Base-by-base conservation (phyloP, 331 rosid species). In the Quercus lobata region DNA sequence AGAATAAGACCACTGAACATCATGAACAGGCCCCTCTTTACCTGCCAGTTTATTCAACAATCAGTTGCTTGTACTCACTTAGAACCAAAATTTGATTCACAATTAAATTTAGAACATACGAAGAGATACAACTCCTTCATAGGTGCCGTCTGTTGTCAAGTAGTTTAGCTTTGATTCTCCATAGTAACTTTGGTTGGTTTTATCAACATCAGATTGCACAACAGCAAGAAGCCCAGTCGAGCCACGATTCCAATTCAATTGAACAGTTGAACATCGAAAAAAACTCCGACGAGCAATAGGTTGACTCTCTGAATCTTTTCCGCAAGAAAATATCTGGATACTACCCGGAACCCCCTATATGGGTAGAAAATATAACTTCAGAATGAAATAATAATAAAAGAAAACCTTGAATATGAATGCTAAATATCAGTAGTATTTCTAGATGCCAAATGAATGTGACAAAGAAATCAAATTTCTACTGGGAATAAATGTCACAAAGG, bases 11-110 rank as follows among this genome's bases (percentile, higher is more conserved):
- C 97, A 95, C 78, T 88, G 97, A 83, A 93, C 96, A 84, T 95
- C 97, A 84, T 95, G 99, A 80, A 95, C 87, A 46, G 97, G 99
- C 53, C 97, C 98, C 21, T 92, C 99, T 87, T 95, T 93, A 81
- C 97, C 99, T 95, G 97, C 79, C 93, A 91, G 83, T 34, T 75
- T 75, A 57, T 71, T 70, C 55, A 81, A 72, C 25, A 63, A 83
- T 72, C 75, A 79, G 69, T 55, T 80, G 78, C 72, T 25, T 29
- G 69, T 24, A 55, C 41, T 19, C 30, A 30, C 24, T 69, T 60
- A 58, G 58, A 32, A 71, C 27, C 21, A 12, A 41, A 35, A 27
- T 27, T 46, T n/a, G 24, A 5, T 68, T 49, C 41, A 79, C 46
- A 24, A 46, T 29, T 41, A 66, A 61, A 73, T 61, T 55, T 66